Conservation (phyloP, 495 filamentous ascomycete species). For the Aspergillus funiculosus region DNA sequence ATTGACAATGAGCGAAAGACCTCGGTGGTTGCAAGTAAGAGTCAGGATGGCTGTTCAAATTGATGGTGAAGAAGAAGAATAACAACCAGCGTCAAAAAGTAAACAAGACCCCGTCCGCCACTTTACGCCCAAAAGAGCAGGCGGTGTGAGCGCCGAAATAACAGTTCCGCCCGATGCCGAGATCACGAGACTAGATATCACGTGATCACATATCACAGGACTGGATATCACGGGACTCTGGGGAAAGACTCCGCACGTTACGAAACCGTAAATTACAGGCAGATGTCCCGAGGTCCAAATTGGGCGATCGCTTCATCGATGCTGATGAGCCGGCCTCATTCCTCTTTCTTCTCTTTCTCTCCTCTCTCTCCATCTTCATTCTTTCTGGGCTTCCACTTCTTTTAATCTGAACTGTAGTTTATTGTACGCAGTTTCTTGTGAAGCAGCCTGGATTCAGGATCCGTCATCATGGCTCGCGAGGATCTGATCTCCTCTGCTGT, state of each 20-base stretch:
- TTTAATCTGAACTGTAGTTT: background rate
- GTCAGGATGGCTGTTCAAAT: background rate
- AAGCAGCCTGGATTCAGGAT: slow-evolving; percentile 12
- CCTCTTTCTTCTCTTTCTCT: slow-evolving; percentile 9
- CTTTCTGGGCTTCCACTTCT: too few species aligned
- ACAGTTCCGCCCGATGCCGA: background rate
- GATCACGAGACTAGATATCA: slow-evolving; percentile 19
- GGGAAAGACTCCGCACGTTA: slow-evolving; percentile 26
- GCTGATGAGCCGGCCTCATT: slow-evolving; percentile 13
- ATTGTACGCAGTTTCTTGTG: too few species aligned
- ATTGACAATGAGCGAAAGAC: too few species aligned
- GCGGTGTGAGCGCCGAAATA: slow-evolving; percentile 31
- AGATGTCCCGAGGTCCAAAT: slow-evolving; percentile 42
- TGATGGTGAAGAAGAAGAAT: too few species aligned
- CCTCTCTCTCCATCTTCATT: background rate
- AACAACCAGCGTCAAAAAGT: slow-evolving; percentile 13
- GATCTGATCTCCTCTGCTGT: slow-evolving; percentile 79
- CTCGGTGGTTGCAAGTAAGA: too few species aligned
- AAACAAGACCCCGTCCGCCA: slow-evolving; percentile 27
- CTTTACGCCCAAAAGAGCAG: slow-evolving; percentile 23
- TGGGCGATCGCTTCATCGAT: slow-evolving; percentile 19
- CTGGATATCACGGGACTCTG: slow-evolving; percentile 35
- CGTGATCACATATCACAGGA: slow-evolving; percentile 21
- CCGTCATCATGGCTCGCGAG: slow-evolving; percentile 67
- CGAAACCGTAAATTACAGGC: slow-evolving; percentile 7